Evolutionary conservation across 2,329 filamentous ascomycete genomes (phyloP).

Genomic region (Aspergillus aculeatus): DNA sequence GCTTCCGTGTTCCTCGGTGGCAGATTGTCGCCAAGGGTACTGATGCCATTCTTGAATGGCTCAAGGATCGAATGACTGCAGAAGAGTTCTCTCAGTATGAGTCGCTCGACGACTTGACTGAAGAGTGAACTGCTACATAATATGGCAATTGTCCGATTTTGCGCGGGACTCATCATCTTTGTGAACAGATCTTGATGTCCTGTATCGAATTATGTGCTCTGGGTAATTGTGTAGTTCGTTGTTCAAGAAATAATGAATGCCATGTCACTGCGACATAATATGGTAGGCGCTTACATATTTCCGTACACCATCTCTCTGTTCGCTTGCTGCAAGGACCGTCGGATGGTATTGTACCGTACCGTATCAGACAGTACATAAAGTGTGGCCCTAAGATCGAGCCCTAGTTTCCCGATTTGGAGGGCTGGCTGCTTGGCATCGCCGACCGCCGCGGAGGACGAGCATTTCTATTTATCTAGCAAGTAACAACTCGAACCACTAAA

Average conservation of each 20-base stretch:
- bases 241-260: too few species aligned
- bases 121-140: background rate
- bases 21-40: constrained; percentile 84
- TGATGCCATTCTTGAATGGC: constrained; percentile 76
- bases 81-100: constrained; percentile 43
- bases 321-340: too few species aligned
- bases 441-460: constrained; percentile 6
- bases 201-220: too few species aligned
- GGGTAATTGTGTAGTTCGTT: background rate
- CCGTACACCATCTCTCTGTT: too few species aligned
- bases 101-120: constrained; percentile 22
- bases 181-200: too few species aligned
- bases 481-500: background rate
- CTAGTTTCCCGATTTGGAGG: constrained; percentile 22
- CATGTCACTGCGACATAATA: background rate
- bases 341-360: too few species aligned
- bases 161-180: too few species aligned
- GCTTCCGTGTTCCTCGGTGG: constrained; percentile 82
- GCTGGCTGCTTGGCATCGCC: constrained; percentile 14
- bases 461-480: background rate
- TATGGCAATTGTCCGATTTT: background rate
- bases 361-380: background rate
- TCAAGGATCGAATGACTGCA: constrained; percentile 71
- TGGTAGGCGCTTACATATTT: background rate
- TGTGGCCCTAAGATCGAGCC: constrained; percentile 22